Evolutionary conservation across 768 basidiomycete species (phyloP).

Genomic region (Xanthoconium purpureum): DNA sequence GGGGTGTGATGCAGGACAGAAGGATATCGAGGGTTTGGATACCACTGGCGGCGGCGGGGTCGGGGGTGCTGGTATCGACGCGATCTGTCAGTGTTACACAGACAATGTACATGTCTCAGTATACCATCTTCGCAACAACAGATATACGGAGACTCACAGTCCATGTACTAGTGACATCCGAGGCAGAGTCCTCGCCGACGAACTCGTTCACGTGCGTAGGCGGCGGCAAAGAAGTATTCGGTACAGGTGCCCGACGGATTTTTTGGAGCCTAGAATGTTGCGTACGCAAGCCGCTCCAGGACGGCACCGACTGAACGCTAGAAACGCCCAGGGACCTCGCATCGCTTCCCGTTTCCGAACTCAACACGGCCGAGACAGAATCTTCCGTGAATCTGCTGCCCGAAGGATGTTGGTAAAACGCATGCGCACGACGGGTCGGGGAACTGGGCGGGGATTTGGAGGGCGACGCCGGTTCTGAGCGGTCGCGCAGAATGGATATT

Average conservation of each 20-base stretch:
- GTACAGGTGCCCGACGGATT: conserved; percentile 4
- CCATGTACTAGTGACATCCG: conserved; percentile 9
- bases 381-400: conserved; percentile 32
- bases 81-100: conserved; percentile 5
- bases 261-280: conserved; percentile 20
- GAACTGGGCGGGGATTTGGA: conserved; percentile 16
- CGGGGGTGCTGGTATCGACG: not conserved
- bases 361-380: conserved; percentile 22
- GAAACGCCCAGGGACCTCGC: conserved; percentile 1
- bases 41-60: not conserved
- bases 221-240: not conserved
- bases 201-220: not conserved
- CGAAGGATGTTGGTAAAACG: conserved; percentile 16
- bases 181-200: not conserved
- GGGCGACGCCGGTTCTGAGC: conserved; percentile 10
- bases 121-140: not conserved
- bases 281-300: conserved; percentile 4
- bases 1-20: conserved; percentile 19
- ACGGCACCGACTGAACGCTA: not conserved
- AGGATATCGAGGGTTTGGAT: conserved; percentile 16
- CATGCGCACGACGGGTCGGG: not conserved
- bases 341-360: conserved; percentile 27
- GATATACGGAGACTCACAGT: conserved; percentile 11
- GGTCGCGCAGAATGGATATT: conserved; percentile 1
- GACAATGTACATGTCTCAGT: not conserved